Conservation (phyloP, 208 protist species). For the Leishmania gerbilli region DNA sequence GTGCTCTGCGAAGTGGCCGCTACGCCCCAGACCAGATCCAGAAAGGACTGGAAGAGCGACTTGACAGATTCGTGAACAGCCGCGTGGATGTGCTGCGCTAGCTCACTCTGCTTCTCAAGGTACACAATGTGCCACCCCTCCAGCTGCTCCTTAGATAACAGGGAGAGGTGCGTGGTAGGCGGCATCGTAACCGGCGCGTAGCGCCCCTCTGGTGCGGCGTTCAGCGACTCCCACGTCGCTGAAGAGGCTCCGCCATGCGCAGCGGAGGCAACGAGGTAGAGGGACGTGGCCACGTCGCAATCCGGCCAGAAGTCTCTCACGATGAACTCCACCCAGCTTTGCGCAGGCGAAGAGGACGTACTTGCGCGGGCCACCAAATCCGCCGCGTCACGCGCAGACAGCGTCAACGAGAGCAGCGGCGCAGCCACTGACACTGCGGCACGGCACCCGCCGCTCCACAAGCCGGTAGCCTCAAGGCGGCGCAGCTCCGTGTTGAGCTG, state of each 20-base stretch:
- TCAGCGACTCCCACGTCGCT: conserved; percentile 21
- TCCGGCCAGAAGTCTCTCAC: conserved; percentile 28
- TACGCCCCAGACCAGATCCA: conserved; percentile 64
- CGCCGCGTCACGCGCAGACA: conserved; percentile 55
- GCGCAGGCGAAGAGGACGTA: neutral
- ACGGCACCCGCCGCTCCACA: conserved; percentile 34
- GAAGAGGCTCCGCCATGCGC: neutral
- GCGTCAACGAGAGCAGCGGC: conserved; percentile 60
- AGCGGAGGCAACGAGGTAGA: conserved; percentile 2
- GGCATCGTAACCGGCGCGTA: conserved; percentile 51
- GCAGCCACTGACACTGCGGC: conserved; percentile 22
- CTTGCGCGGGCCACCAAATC: conserved; percentile 37
- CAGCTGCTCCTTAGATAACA: conserved; percentile 42
- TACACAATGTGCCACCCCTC: conserved; percentile 64
- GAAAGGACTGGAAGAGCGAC: conserved; percentile 50
- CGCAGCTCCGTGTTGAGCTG: conserved; percentile 28
- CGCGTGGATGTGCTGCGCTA: conserved; percentile 46
- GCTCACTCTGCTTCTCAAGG: conserved; percentile 59
- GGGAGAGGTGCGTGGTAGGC: conserved; percentile 33
- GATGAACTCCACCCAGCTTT: conserved; percentile 31
- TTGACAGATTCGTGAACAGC: conserved; percentile 45
- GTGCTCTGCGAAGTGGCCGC: conserved; percentile 65
- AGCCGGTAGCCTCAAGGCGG: conserved; percentile 6
- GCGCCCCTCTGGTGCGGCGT: conserved; percentile 15
- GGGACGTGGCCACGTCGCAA: conserved; percentile 16